Base-by-base conservation (phyloP, 106 monocot species). In the Xerophyta viscosa region DNA sequence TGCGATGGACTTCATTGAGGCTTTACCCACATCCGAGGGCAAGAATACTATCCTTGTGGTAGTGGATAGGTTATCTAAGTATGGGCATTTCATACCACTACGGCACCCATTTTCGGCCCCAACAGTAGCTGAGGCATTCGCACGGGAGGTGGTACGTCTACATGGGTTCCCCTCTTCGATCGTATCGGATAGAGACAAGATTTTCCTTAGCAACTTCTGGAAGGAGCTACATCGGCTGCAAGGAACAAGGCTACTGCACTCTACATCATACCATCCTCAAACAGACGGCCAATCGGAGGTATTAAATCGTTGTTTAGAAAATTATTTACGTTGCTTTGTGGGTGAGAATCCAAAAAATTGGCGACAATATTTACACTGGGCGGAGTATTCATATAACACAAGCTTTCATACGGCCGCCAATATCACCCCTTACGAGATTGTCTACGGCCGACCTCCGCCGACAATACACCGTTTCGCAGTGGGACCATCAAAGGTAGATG, bases 1-100 rank as follows among this genome's bases (percentile, higher is more conserved):
- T 11, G 4, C 39, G 0, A 45, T 65, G 44, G 54, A 55, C 31
- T 65, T 55, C 7, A 55, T 65, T 15, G 12, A 2, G 2, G 22
- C 22, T 0, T 18, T 54, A 8, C 29, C 65, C 1, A 6, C 0
- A 4, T 23, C 20, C 0, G 12, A 9, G 17, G 2, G n/a, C 0
- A 21, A 50, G 2, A 9, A 5, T 41, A 27, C 26, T 15, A 63
- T 50, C 21, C 6, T 63, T 1, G 63, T 60, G 2, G 3, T 46
- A 7, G 28, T 52, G 2, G 12, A 52, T 26, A 2, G 52, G 4
- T 14, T 52, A 0, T 52, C 52, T 11, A 52, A 52, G 14, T 27
- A 27, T 11, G 52, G 27, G 9, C 52, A 52, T 5, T 52, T 52
- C 15, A 8, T 49, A 7, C 4, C 25, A 5, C 49, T 12, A 5